Conservation (phyloP, 2,329 filamentous ascomycete species). For the Pseudogymnoascus sp. region DNA sequence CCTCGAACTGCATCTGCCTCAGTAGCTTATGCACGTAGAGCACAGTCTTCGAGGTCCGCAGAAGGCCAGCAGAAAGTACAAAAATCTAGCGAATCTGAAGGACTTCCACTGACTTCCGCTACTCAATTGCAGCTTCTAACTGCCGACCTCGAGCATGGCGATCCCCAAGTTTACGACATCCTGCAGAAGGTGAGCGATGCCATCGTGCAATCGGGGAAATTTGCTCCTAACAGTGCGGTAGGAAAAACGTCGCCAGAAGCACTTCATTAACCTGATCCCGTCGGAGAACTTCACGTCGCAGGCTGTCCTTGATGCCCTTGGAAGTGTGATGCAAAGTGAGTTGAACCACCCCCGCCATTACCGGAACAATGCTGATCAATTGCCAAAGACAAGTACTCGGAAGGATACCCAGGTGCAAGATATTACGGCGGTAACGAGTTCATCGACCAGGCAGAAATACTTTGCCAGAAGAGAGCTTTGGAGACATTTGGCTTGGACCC, state of each 20-base stretch:
- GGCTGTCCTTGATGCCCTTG: conserved; percentile 81
- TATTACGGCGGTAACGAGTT: conserved; percentile 97
- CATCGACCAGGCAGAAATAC: conserved; percentile 80
- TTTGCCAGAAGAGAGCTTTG: conserved; percentile 85
- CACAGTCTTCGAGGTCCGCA: conserved; percentile 17
- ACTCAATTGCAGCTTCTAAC: conserved; percentile 58
- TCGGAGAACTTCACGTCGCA: conserved; percentile 95
- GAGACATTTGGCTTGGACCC: conserved; percentile 77
- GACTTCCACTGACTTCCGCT: conserved; percentile 15
- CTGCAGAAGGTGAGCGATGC: conserved; percentile 65
- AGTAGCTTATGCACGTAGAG: conserved; percentile 6
- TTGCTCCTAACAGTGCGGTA: conserved; percentile 30
- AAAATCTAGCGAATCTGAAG: neutral
- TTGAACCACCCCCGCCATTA: conserved; percentile 13
- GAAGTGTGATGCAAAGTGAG: conserved; percentile 90
- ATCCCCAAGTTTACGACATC: conserved; percentile 80
- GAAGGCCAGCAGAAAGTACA: conserved; percentile 54
- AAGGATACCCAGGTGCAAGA: conserved; percentile 90
- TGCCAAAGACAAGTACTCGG: conserved; percentile 82
- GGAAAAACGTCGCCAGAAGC: conserved; percentile 94
- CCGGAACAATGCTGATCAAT: conserved; percentile 19
- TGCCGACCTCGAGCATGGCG: conserved; percentile 70
- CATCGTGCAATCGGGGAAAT: neutral
- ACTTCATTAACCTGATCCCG: conserved; percentile 95
- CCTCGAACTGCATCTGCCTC: conserved; percentile 5